A percentile compares a stretch with the other conserved stretches of the same genome.
Conservation (phyloP, 495 filamentous ascomycete species). For the Aspergillus conjunctus region DNA sequence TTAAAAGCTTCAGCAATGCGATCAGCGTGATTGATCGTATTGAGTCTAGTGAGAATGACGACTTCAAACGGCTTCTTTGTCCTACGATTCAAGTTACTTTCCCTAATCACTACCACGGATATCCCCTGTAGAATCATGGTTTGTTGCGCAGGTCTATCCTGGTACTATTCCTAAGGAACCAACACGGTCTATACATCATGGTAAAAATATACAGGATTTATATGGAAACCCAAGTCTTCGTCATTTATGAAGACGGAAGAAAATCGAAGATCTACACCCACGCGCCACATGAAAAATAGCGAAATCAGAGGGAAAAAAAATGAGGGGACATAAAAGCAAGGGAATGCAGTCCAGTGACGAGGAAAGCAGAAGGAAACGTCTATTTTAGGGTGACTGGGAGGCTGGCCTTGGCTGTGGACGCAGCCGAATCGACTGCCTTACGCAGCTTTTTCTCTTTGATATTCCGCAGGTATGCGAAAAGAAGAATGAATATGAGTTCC, state of each 20-base stretch:
- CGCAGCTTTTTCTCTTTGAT: conserved; percentile 70
- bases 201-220: conserved; percentile 23
- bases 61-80: too few species aligned
- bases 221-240: conserved; percentile 5
- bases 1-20: not conserved
- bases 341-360: conserved; percentile 10
- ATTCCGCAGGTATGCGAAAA: conserved; percentile 78
- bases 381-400: conserved; percentile 51
- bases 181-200: conserved; percentile 24
- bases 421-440: conserved; percentile 58
- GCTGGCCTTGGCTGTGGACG: conserved; percentile 44
- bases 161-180: conserved; percentile 9
- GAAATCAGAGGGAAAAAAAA: conserved; percentile 16
- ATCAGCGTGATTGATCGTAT: not conserved
- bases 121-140: conserved; percentile 7
- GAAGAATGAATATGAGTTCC: conserved; percentile 84
- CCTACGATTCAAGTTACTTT: not conserved
- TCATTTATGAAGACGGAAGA: conserved; percentile 14
- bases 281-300: conserved; percentile 27
- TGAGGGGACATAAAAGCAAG: conserved; percentile 16
- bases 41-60: too few species aligned
- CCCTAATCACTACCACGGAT: not conserved
- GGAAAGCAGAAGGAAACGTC: conserved; percentile 10
- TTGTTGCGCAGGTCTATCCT: conserved; percentile 19
- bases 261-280: conserved; percentile 26